A percentile compares a stretch with the other conserved stretches of the same genome.
phyloP scores from a whole-genome alignment of 305 asterid genomes.

The Rubia balearica region DNA sequence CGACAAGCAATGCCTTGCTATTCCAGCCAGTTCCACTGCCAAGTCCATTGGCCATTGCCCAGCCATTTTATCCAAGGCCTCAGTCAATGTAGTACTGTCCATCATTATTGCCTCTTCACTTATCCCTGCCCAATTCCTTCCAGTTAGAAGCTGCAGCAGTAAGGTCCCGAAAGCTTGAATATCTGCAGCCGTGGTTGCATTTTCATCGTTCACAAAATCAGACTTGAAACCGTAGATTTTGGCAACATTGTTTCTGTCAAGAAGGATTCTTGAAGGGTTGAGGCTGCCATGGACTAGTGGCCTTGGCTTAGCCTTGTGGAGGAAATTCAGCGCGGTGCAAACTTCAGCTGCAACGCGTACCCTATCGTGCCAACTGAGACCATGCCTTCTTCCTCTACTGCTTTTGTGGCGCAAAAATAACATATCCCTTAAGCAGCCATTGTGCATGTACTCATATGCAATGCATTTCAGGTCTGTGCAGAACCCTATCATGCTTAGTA shows the following conservation, averaged over 20 bases:
- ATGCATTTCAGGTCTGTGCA: constrained; percentile 54
- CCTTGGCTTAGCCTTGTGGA: constrained; percentile 49
- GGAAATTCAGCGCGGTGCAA: constrained; percentile 51
- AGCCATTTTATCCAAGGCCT: constrained; percentile 31
- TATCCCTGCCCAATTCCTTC: constrained; percentile 34
- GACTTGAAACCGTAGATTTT: constrained; percentile 34
- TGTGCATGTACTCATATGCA: constrained; percentile 50
- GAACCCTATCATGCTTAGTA: constrained; percentile 53
- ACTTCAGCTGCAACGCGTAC: constrained; percentile 51
- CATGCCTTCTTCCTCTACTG: constrained; percentile 23
- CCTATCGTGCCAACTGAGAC: constrained; percentile 49
- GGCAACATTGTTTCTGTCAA: constrained; percentile 41
- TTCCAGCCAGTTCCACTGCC: constrained; percentile 45
- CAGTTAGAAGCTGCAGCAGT: constrained; percentile 52
- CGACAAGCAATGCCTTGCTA: constrained; percentile 41
- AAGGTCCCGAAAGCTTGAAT: constrained; percentile 48
- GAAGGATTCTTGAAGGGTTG: constrained; percentile 51
- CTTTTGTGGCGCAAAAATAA: constrained; percentile 36
- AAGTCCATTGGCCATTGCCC: constrained; percentile 63
- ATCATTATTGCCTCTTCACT: constrained; percentile 25
- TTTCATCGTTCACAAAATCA: constrained; percentile 17
- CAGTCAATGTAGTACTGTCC: constrained; percentile 21
- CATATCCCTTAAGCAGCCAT: constrained; percentile 46
- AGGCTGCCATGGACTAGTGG: constrained; percentile 56
- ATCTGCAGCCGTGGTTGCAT: constrained; percentile 29